Conservation (phyloP, 192 early-diverging fungal species). For the Entomortierella beljakovae region DNA sequence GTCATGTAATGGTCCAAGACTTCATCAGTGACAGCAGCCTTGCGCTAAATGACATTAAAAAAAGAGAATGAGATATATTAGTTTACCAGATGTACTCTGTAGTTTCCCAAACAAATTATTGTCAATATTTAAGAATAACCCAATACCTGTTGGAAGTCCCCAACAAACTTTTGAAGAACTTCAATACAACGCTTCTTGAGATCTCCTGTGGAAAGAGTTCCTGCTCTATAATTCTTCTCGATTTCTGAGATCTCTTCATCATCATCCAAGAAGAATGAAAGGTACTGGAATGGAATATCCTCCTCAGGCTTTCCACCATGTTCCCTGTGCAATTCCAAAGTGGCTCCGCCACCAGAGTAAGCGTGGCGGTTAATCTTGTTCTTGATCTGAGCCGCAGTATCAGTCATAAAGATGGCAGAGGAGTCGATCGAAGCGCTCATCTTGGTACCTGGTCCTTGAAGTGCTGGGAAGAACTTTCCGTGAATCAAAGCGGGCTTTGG, state of each 20-base stretch:
- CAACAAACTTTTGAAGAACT: constrained; percentile 82
- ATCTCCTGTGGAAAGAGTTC: constrained; percentile 88
- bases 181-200: constrained; percentile 92
- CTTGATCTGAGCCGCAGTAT: constrained; percentile 93
- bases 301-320: constrained; percentile 93
- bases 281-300: constrained; percentile 96
- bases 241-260: constrained; percentile 86
- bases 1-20: constrained; percentile 74
- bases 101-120: neutral
- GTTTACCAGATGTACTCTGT: neutral
- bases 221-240: constrained; percentile 79
- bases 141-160: constrained; percentile 76
- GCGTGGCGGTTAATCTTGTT: constrained; percentile 98
- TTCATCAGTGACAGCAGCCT: constrained; percentile 71
- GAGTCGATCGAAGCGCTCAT: constrained; percentile 93
- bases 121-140: neutral
- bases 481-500: constrained; percentile 96
- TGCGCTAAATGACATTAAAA: constrained; percentile 48
- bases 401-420: constrained; percentile 94
- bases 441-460: constrained; percentile 92
- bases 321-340: constrained; percentile 83
- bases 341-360: constrained; percentile 93
- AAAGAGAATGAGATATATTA: neutral
- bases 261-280: constrained; percentile 94
- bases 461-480: constrained; percentile 94